A percentile compares a stretch with the other conserved stretches of the same genome.
Conservation (phyloP, 116 monocot species). For the Trichopus zeylanicus region DNA sequence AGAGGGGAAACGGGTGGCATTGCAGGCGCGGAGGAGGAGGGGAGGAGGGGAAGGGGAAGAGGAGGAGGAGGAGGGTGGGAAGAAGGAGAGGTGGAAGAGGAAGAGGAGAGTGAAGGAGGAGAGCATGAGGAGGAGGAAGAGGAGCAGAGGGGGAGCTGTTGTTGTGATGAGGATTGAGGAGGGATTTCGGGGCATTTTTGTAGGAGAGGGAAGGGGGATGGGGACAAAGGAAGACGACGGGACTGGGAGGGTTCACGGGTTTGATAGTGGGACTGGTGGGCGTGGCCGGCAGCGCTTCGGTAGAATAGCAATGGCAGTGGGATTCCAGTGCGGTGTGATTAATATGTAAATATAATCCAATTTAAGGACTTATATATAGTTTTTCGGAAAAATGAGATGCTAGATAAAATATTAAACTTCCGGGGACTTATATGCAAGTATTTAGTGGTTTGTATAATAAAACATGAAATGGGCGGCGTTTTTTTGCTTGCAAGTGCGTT, state of each 20-base stretch:
- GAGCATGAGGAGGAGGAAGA: slow-evolving; percentile 17
- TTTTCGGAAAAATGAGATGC: too few species aligned
- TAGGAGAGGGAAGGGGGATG: not conserved
- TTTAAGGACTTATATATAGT: too few species aligned
- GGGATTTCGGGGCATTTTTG: not conserved
- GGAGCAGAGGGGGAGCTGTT: not conserved
- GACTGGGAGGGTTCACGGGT: not conserved
- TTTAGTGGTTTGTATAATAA: too few species aligned
- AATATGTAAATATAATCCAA: too few species aligned
- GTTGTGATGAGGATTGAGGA: not conserved
- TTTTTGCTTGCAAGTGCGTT: too few species aligned
- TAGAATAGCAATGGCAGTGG: too few species aligned
- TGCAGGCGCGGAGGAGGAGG: slow-evolving; percentile 20
- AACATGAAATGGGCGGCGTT: too few species aligned
- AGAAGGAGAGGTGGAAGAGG: slow-evolving; percentile 4
- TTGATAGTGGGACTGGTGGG: not conserved
- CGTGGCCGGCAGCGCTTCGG: too few species aligned
- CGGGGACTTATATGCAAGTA: too few species aligned
- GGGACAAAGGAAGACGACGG: slow-evolving; percentile 2
- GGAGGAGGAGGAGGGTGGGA: slow-evolving; percentile 1
- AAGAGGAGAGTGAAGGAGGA: slow-evolving; percentile 13
- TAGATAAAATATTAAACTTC: too few species aligned
- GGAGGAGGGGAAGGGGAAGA: not conserved
- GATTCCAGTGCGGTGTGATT: too few species aligned
- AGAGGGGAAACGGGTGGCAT: slow-evolving; percentile 27